A percentile compares a stretch with the other conserved stretches of the same genome.
Evolutionary conservation across 768 basidiomycete species (phyloP).

Genomic region (Cyclocybe cylindracea): DNA sequence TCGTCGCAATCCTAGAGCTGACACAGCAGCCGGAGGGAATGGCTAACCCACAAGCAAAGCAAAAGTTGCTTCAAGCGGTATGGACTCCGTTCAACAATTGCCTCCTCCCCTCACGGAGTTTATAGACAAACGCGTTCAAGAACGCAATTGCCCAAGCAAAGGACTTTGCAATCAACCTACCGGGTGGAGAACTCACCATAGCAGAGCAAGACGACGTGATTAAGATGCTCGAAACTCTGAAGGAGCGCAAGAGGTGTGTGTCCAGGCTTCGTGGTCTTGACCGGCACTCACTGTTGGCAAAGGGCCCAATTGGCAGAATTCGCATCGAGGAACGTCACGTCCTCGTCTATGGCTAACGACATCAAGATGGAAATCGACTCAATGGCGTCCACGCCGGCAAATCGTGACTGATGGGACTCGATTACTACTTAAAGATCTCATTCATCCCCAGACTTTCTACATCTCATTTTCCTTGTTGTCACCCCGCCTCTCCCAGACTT

Average conservation of each 20-base stretch:
- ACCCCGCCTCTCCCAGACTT: too few relatives aligned
- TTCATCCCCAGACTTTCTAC: too few relatives aligned
- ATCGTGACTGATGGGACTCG: too few relatives aligned
- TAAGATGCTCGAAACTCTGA: slow-evolving; percentile 61
- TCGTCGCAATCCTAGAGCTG: slow-evolving; percentile 60
- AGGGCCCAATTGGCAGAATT: slow-evolving; percentile 62
- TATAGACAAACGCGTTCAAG: slow-evolving; percentile 74
- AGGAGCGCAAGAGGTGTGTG: slow-evolving; percentile 62
- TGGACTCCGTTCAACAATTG: slow-evolving; percentile 7
- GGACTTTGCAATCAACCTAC: slow-evolving; percentile 55
- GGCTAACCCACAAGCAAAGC: slow-evolving; percentile 58
- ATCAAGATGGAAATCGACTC: slow-evolving; percentile 71
- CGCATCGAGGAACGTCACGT: slow-evolving; percentile 38
- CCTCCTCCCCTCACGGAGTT: neutral
- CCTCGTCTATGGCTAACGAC: slow-evolving; percentile 24
- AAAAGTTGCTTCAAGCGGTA: slow-evolving; percentile 68
- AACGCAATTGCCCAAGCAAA: slow-evolving; percentile 58
- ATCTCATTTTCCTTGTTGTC: too few relatives aligned
- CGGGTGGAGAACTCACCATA: slow-evolving; percentile 71
- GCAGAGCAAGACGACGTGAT: slow-evolving; percentile 75
- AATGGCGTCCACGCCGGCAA: slow-evolving; percentile 65
- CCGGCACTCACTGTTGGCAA: neutral
- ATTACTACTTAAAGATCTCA: too few relatives aligned
- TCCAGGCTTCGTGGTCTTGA: neutral
- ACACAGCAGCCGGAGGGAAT: slow-evolving; percentile 59